Evolutionary conservation across 768 basidiomycete genomes (phyloP).

Genomic region (Boletus fagicola): DNA sequence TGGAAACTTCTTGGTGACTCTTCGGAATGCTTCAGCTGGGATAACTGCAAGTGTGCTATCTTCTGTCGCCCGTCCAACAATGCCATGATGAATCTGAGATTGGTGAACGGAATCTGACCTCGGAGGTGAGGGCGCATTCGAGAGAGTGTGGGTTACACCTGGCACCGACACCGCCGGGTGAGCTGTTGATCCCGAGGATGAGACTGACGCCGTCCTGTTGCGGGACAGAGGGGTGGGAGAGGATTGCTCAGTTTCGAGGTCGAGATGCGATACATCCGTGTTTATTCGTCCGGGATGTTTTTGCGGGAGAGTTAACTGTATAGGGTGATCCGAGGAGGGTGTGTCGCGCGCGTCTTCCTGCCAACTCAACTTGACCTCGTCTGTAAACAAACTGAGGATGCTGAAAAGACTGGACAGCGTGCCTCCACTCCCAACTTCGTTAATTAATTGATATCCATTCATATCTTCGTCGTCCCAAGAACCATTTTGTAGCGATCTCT

Average conservation of each 20-base stretch:
- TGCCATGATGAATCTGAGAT: conserved; percentile 55
- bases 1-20: conserved; percentile 93
- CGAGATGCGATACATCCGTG: conserved; percentile 64
- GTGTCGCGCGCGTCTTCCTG: conserved; percentile 52
- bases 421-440: conserved; percentile 94
- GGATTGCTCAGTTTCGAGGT: conserved; percentile 37
- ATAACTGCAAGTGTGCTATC: conserved; percentile 98
- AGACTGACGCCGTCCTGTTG: conserved; percentile 53
- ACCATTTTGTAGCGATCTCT: conserved; percentile 48
- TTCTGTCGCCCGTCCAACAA: conserved; percentile 88
- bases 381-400: conserved; percentile 94
- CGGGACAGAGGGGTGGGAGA: conserved; percentile 32
- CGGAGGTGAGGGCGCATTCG: conserved; percentile 22
- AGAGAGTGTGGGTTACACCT: conserved; percentile 16
- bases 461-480: conserved; percentile 82
- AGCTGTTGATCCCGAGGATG: conserved; percentile 69
- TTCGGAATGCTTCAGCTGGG: conserved; percentile 93
- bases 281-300: conserved; percentile 42
- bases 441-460: conserved; percentile 95
- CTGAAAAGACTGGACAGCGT: conserved; percentile 96
- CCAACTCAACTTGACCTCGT: conserved; percentile 91
- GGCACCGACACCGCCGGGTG: conserved; percentile 42
- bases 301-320: conserved; percentile 22
- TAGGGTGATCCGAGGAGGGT: conserved; percentile 29
- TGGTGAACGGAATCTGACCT: conserved; percentile 26